These are phyloP conservation scores for Tuber brumale DNA, from an alignment of 495 filamentous ascomycete species.

Conservation along the genomic window DNA sequence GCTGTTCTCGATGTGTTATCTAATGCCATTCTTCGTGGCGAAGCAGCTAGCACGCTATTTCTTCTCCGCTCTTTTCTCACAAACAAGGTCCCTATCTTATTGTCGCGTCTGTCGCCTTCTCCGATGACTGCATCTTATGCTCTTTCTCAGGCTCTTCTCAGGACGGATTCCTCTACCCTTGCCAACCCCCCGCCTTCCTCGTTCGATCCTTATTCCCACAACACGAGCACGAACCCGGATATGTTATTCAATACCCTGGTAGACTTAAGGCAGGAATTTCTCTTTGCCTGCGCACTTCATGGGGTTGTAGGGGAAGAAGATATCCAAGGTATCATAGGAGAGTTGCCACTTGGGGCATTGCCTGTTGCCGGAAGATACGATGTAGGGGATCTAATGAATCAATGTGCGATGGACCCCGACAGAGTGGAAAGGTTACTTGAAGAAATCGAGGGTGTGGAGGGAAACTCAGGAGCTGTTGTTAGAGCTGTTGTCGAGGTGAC, in stretches of 20 bases:
- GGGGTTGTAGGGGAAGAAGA: conserved; percentile 67
- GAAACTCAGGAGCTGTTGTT: conserved; percentile 85
- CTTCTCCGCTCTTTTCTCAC: conserved; percentile 85
- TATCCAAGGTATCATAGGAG: conserved; percentile 74
- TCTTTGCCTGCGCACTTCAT: conserved; percentile 85
- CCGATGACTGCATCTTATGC: conserved; percentile 40
- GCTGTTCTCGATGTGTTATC: conserved; percentile 84
- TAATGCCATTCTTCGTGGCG: conserved; percentile 74
- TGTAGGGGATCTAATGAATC: conserved; percentile 66
- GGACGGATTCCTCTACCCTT: conserved; percentile 46
- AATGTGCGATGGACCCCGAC: conserved; percentile 65
- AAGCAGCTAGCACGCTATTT: conserved; percentile 63
- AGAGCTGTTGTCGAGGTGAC: conserved; percentile 70
- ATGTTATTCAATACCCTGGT: conserved; percentile 34
- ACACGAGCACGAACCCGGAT: conserved; percentile 30
- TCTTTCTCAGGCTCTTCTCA: conserved; percentile 38
- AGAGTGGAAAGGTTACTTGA: conserved; percentile 71
- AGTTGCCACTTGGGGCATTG: conserved; percentile 74
- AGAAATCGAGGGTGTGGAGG: conserved; percentile 87
- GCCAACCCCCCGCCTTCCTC: conserved; percentile 31
- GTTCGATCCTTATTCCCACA: conserved; percentile 37
- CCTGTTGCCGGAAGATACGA: conserved; percentile 67
- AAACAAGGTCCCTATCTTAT: conserved; percentile 81
- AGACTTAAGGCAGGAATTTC: conserved; percentile 75
- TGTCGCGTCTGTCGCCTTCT: conserved; percentile 56